Evolutionary conservation across 192 early-diverging fungal species (phyloP).

Genomic region (Spinellus fusiger): DNA sequence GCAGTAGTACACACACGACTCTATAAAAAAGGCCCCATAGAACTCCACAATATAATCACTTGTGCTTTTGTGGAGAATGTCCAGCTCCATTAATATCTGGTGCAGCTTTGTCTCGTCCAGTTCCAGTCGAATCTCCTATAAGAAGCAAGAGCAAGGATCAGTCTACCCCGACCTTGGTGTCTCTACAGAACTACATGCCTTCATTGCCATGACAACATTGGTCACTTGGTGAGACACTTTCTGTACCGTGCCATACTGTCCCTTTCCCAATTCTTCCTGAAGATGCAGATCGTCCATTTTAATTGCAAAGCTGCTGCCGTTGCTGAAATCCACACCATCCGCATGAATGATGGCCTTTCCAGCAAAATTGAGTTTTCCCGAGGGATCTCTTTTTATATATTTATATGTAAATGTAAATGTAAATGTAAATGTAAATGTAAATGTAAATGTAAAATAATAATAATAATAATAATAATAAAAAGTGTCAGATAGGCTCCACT

Average conservation of each 20-base stretch:
- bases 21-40: slow-evolving; percentile 95
- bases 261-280: slow-evolving; percentile 77
- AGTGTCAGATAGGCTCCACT: too few species aligned
- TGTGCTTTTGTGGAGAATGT: slow-evolving; percentile 83
- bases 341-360: slow-evolving; percentile 90
- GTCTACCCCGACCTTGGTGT: too few species aligned
- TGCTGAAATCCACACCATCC: slow-evolving; percentile 88
- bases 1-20: slow-evolving; percentile 94
- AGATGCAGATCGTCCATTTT: slow-evolving; percentile 80
- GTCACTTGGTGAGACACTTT: slow-evolving; percentile 81
- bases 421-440: background rate
- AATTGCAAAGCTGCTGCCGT: slow-evolving; percentile 82
- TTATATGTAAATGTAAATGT: background rate
- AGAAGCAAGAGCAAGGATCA: too few species aligned
- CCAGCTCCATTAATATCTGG: slow-evolving; percentile 94
- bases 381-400: slow-evolving; percentile 42
- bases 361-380: slow-evolving; percentile 83
- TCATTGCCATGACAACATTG: slow-evolving; percentile 83
- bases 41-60: slow-evolving; percentile 95
- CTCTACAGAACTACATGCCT: slow-evolving; percentile 33
- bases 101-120: slow-evolving; percentile 82
- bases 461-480: too few species aligned
- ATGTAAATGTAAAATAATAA: background rate
- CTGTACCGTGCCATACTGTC: slow-evolving; percentile 92
- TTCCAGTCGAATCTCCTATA: slow-evolving; percentile 88